phyloP scores from a whole-genome alignment of 257 asterid species.

The Mentha longifolia region DNA sequence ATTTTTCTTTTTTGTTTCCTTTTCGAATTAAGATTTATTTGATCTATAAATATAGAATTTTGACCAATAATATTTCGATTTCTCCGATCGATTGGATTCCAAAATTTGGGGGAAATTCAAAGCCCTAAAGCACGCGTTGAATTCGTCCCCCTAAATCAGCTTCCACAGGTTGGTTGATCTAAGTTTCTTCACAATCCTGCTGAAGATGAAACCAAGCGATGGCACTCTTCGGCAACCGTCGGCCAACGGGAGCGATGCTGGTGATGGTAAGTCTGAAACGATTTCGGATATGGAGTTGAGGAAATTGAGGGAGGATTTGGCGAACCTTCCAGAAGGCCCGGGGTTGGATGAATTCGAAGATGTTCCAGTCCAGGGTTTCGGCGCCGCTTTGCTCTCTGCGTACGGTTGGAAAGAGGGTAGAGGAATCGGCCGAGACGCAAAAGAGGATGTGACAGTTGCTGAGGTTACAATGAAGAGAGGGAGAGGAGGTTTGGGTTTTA shows the following conservation, averaged over 20 bases:
- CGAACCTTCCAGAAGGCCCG: constrained; percentile 61
- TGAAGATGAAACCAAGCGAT: too few species aligned
- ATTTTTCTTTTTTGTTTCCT: too few species aligned
- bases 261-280: too few species aligned
- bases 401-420: constrained; percentile 86
- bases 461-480: constrained; percentile 62
- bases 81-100: too few species aligned
- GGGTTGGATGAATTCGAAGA: constrained; percentile 62
- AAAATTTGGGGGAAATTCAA: too few species aligned
- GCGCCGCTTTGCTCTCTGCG: constrained; percentile 67
- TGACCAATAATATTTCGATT: too few species aligned
- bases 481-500: constrained; percentile 85
- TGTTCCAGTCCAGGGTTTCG: constrained; percentile 82
- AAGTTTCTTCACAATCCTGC: constrained; percentile 43
- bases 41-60: too few species aligned
- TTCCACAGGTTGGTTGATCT: neutral
- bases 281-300: too few species aligned
- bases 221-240: too few species aligned
- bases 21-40: too few species aligned
- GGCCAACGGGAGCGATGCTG: too few species aligned
- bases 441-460: constrained; percentile 58
- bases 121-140: neutral
- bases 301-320: constrained; percentile 66
- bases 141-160: neutral
- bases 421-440: constrained; percentile 74